A percentile compares a stretch with the other conserved stretches of the same genome.
These are phyloP conservation scores for Pseudozyma thailandica DNA, from an alignment of 1,284 basidiomycete species.

Conservation along the genomic window DNA sequence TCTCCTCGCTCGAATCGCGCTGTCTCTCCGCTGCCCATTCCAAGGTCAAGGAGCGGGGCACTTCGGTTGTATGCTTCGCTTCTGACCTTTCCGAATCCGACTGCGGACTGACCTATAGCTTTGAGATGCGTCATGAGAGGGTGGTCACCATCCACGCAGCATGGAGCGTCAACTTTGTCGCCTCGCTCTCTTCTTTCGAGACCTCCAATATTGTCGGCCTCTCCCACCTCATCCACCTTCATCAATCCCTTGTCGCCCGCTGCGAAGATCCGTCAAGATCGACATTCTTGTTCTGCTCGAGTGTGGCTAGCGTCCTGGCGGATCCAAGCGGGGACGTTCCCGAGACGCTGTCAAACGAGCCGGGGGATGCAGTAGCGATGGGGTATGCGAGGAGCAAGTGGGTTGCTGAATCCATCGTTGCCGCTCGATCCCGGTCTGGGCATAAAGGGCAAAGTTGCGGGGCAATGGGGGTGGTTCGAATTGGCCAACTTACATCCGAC, in stretches of 20 bases:
- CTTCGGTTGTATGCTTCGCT: slow-evolving; percentile 25
- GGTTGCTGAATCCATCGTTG: slow-evolving; percentile 74
- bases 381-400: slow-evolving; percentile 70
- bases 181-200: slow-evolving; percentile 47
- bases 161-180: slow-evolving; percentile 61
- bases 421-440: slow-evolving; percentile 13
- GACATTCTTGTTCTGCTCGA: slow-evolving; percentile 67
- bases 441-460: neutral
- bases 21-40: slow-evolving; percentile 46
- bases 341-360: slow-evolving; percentile 5
- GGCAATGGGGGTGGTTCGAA: slow-evolving; percentile 42
- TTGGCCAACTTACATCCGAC: slow-evolving; percentile 74
- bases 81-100: slow-evolving; percentile 31
- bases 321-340: neutral
- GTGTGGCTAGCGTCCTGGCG: slow-evolving; percentile 59
- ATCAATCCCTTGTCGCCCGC: slow-evolving; percentile 68
- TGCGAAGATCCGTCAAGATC: slow-evolving; percentile 59
- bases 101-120: slow-evolving; percentile 7
- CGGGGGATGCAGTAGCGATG: slow-evolving; percentile 29
- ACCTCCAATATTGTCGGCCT: slow-evolving; percentile 34
- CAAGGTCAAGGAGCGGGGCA: slow-evolving; percentile 14
- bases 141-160: slow-evolving; percentile 50
- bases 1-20: slow-evolving; percentile 64
- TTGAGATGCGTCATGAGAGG: neutral
- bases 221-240: slow-evolving; percentile 21